phyloP scores from a whole-genome alignment of 139 green algal genomes.

The Chlorella sp. region DNA sequence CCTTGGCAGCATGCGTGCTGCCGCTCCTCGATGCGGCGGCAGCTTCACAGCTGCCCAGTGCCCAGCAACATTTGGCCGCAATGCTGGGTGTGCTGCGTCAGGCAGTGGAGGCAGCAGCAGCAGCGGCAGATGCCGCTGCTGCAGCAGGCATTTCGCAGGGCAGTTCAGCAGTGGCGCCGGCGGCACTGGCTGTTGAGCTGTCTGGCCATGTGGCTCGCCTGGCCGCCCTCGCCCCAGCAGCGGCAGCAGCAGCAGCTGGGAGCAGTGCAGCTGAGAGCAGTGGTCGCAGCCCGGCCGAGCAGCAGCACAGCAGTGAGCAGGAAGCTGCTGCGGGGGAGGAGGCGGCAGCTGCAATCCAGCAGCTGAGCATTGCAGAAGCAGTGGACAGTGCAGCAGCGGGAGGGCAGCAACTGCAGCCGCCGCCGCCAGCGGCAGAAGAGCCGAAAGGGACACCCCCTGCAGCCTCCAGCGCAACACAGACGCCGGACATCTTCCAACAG shows the following conservation, averaged over 20 bases:
- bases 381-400: not conserved
- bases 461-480: not conserved
- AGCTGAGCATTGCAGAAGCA: not conserved
- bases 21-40: slow-evolving; percentile 15
- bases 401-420: not conserved
- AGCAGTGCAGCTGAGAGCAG: not conserved
- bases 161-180: not conserved
- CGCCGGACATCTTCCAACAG: not conserved
- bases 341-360: not conserved
- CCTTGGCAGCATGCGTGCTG: slow-evolving; percentile 16
- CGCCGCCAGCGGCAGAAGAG: not conserved
- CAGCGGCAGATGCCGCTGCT: not conserved
- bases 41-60: not conserved
- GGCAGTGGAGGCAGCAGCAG: slow-evolving; percentile 13
- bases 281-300: not conserved
- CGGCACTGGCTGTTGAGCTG: not conserved
- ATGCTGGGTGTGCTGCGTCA: not conserved
- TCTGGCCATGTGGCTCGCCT: slow-evolving; percentile 6
- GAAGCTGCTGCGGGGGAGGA: not conserved
- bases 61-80: not conserved
- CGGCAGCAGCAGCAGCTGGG: not conserved
- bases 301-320: not conserved
- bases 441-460: not conserved
- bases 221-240: not conserved
- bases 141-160: not conserved